Evolutionary conservation across 305 asterid species (phyloP), one percentile per base, ranked within the genome.

Genomic region (Plantago coronopus): DNA sequence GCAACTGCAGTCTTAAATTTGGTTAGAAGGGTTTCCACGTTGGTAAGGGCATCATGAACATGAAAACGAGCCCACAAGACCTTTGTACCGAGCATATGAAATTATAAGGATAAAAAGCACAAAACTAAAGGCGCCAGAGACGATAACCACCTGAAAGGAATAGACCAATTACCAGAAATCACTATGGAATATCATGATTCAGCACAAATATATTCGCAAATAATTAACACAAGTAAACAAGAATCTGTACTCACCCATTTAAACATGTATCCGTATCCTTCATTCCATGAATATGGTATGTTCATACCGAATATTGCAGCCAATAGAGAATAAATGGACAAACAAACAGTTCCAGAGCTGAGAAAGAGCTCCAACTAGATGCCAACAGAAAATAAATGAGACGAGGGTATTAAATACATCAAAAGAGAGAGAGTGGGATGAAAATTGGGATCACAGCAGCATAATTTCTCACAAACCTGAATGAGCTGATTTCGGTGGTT

Each of bases 401-500:
- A 34, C 9, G 40, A 37, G 20, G 17, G 20, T 13, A 8, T 0
- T 11, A 48, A 48, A 25, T 25, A 18, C 16, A 22, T 15, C 18
- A 20, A 22, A 0, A 10, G 38, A 16, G 20, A 17, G 19, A 21
- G 7, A 7, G 7, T 9, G 3, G 2, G 1, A 7, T 11, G 22
- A 18, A 8, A 16, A 6, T 0, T 16, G 19, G 17, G 7, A 11
- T 54, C 31, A 31, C 6, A 4, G 22, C 17, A 27, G 58, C 38
- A 34, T 11, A 34, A 17, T 18, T 54, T 27, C 40, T 8, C 43
- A 59, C 25, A 31, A 23, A 91, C 98, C 96, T 91, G 98, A 72
- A 91, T 91, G 65, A 91, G 91, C 78, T 91, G 98, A 72, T 91
- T 91, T 66, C 98, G 86, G 61, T 88, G 97, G 78, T 91, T 88